Evolutionary conservation across 2,329 filamentous ascomycete genomes (phyloP).

Genomic region (Bipolaris zeicola): DNA sequence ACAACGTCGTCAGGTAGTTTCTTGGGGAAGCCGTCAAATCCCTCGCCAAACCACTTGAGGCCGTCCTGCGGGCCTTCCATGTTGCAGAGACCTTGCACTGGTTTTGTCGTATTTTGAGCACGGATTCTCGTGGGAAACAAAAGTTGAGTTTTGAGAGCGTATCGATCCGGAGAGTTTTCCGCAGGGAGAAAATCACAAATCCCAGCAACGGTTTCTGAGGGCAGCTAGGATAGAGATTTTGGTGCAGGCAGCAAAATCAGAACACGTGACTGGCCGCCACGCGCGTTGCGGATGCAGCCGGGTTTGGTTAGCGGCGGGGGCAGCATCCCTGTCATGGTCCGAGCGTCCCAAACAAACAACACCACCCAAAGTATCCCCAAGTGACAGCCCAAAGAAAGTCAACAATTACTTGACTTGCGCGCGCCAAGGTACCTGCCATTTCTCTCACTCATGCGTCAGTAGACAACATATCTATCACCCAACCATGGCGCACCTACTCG

Average conservation of each 20-base stretch:
- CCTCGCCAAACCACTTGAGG: slow-evolving; percentile 69
- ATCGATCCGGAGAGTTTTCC: neutral
- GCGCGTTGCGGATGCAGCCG: slow-evolving; percentile 21
- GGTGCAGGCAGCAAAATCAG: slow-evolving; percentile 22
- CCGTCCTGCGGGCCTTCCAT: slow-evolving; percentile 56
- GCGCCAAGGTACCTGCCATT: slow-evolving; percentile 21
- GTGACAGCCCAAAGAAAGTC: slow-evolving; percentile 9
- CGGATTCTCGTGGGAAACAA: too few relatives aligned
- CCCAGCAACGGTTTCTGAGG: neutral
- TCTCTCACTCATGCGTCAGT: slow-evolving; percentile 39
- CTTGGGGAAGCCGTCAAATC: slow-evolving; percentile 69
- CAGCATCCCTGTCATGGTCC: slow-evolving; percentile 17
- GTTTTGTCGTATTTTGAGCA: neutral
- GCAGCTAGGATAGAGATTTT: neutral
- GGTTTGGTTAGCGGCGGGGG: slow-evolving; percentile 15
- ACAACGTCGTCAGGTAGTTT: slow-evolving; percentile 80
- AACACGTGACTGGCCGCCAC: slow-evolving; percentile 27
- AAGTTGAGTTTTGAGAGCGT: neutral
- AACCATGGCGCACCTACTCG: slow-evolving; percentile 62
- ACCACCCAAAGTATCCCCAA: slow-evolving; percentile 20
- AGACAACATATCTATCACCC: slow-evolving; percentile 22
- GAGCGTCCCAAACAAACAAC: slow-evolving; percentile 29
- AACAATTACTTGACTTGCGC: slow-evolving; percentile 21
- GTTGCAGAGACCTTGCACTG: neutral
- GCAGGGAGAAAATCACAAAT: neutral